Evolutionary conservation across 1,139 yeast species (phyloP), one percentile per base, ranked within the genome.

Genomic region (Candida sp.): DNA sequence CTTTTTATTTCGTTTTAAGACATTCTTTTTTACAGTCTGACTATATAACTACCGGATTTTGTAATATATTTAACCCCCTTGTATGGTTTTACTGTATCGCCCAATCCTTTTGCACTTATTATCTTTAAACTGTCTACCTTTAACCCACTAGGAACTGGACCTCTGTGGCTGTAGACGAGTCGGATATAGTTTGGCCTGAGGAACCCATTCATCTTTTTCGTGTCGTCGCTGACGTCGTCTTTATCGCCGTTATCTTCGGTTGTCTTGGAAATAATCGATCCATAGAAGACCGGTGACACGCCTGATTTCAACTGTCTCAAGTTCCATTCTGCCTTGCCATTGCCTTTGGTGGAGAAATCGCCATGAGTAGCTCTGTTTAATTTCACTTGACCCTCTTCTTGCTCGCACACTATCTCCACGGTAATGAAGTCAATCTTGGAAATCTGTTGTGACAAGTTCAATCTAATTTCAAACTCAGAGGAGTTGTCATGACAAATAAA

Each of bases 11-110:
- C 27, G 4, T 37, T 7, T 37, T 5, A 22, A n/a, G 3, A 11
- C 7, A 31, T 23, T 7, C n/a, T 41, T n/a, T 9, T 42, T 49
- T 55, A 63, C 17, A 70, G 57, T 52, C 87, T 68, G 22, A 85
- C 72, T 25, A 84, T 69, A 61, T 73, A 84, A 52, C 86, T 85
- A 0, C 88, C 91, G 0, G 90, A 78, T 49, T 72, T 71, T 4
- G 97, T 85, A 9, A 82, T 72, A 63, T 93, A 93, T 63, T 93
- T 89, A 28, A 93, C 98, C 1, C 99, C 98, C 66, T 93, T 94
- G 74, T 86, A 94, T 0, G 97, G 96, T 61, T 86, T 88, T 22
- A 84, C 86, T 2, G 80, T 75, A 3, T 83, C 86, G 12, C 83
- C 82, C 58, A 83, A 60, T 0, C 94, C 93, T 56, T 79, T 77